These are phyloP conservation scores for Solanum raphanifolium DNA, from an alignment of 257 asterid species.

Conservation along the genomic window DNA sequence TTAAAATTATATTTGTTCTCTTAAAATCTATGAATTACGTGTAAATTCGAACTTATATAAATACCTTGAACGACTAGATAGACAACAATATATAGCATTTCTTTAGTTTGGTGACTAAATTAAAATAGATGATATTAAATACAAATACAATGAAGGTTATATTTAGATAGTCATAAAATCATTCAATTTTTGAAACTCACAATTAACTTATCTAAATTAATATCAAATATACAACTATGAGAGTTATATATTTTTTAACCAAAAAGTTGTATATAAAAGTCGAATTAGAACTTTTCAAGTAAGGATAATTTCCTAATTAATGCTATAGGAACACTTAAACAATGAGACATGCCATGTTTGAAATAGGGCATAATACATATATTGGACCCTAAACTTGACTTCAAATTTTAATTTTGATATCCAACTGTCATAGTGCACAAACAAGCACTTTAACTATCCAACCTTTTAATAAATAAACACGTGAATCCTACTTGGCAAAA, in stretches of 20 bases:
- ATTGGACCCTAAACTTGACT: no score
- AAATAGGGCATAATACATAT: not conserved
- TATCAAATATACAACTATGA: not conserved
- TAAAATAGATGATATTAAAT: not conserved
- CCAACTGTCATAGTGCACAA: no score
- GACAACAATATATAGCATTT: not conserved
- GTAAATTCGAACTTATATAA: not conserved
- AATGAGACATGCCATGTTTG: not conserved
- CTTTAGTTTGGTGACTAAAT: not conserved
- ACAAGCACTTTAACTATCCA: no score
- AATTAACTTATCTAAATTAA: no score
- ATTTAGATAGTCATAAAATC: no score
- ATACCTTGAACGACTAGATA: not conserved
- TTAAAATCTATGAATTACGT: not conserved
- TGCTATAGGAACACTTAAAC: not conserved
- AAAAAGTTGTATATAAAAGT: not conserved
- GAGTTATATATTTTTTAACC: not conserved
- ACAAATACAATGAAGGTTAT: no score
- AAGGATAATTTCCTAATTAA: not conserved
- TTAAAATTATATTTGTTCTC: not conserved
- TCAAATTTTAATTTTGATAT: no score
- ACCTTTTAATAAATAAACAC: no score
- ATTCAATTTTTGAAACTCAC: not conserved
- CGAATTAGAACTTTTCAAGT: not conserved
- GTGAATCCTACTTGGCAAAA: no score